phyloP scores from a whole-genome alignment of 2,329 filamentous ascomycete species.

The Dactylellina drechsleri region DNA sequence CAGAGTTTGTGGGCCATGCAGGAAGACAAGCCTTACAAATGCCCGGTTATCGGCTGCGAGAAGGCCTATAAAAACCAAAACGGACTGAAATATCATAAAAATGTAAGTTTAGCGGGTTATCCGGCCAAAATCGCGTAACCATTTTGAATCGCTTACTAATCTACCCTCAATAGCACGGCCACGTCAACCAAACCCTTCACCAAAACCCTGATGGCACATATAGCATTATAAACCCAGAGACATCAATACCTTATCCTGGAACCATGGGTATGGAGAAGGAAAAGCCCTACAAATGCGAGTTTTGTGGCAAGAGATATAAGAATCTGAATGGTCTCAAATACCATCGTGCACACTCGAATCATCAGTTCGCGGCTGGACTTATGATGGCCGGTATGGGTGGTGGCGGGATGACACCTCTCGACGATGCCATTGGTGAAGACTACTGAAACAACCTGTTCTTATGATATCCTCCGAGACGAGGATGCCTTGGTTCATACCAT shows the following conservation, averaged over 20 bases:
- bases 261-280: conserved; percentile 99
- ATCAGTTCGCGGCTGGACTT: conserved; percentile 57
- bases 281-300: conserved; percentile 97
- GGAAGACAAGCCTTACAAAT: conserved; percentile 97
- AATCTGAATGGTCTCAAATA: conserved; percentile 99
- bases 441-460: conserved; percentile 15
- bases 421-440: conserved; percentile 52
- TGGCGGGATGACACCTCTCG: conserved; percentile 40
- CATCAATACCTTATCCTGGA: conserved; percentile 90
- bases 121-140: neutral
- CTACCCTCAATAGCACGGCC: conserved; percentile 72
- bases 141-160: conserved; percentile 40
- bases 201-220: conserved; percentile 97
- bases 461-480: neutral
- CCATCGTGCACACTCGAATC: conserved; percentile 65
- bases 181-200: conserved; percentile 95
- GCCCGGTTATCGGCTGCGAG: conserved; percentile 96
- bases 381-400: conserved; percentile 45
- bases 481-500: conserved; percentile 5
- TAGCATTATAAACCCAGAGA: conserved; percentile 97
- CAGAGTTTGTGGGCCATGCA: conserved; percentile 70
- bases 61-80: conserved; percentile 99
- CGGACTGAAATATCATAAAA: conserved; percentile 88
- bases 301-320: conserved; percentile 98
- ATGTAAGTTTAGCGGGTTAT: conserved; percentile 64